Percentiles rank a stretch among this genome's conserved stretches.
Evolutionary conservation across 805 yeast species (phyloP).

Genomic region (Blastobotrys americana): DNA sequence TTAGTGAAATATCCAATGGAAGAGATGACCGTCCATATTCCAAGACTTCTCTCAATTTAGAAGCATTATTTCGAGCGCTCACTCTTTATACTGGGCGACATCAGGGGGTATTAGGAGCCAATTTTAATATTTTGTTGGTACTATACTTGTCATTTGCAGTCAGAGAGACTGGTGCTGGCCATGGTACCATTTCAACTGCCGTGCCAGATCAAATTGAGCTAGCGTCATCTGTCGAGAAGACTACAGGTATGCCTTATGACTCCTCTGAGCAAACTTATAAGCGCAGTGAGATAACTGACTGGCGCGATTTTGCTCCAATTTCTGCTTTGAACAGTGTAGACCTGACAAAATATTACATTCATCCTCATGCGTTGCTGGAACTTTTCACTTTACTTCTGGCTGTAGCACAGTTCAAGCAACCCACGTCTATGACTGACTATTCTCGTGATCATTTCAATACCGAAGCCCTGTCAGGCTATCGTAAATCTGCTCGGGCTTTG

Average conservation of each 20-base stretch:
- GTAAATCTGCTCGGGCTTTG: slow-evolving; percentile 14
- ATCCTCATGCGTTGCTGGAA: background rate
- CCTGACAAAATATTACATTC: background rate
- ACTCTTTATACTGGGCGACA: slow-evolving; percentile 41
- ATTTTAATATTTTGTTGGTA: slow-evolving; percentile 38
- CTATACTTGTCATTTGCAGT: slow-evolving; percentile 42
- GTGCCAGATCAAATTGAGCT: no score
- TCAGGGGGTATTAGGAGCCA: slow-evolving; percentile 30
- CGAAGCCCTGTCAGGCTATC: slow-evolving; percentile 17
- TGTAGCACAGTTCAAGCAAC: slow-evolving; percentile 35
- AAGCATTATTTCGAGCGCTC: slow-evolving; percentile 39
- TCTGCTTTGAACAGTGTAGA: background rate
- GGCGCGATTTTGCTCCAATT: background rate
- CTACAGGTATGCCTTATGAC: background rate
- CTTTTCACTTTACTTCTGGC: slow-evolving; percentile 30
- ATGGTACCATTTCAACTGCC: no score
- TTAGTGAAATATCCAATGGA: slow-evolving; percentile 31
- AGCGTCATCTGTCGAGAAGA: background rate
- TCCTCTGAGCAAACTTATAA: no score
- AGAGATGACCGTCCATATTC: slow-evolving; percentile 13
- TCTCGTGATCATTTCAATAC: slow-evolving; percentile 21
- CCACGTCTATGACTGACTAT: slow-evolving; percentile 27
- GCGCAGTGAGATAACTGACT: background rate
- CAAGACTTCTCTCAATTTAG: slow-evolving; percentile 15
- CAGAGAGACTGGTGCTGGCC: background rate